Evolutionary conservation across 1,284 basidiomycete species (phyloP), one percentile per base, ranked within the genome.

Genomic region (Trametes versicolor): DNA sequence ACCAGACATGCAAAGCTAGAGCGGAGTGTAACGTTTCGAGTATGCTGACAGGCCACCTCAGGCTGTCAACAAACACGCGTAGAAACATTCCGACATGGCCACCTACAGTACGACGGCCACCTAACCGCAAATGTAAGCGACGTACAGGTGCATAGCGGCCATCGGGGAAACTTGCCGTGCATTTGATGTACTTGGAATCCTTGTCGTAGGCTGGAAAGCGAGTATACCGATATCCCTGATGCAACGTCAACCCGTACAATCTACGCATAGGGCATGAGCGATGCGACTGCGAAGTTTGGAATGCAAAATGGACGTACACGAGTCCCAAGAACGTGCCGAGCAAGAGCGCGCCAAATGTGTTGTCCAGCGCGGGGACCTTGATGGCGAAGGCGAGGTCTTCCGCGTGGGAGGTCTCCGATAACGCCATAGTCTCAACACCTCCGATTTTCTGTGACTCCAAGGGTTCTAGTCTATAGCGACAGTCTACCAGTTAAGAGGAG

Each of bases 331-430:
- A 60, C 12, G 37, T 60, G 19, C 58, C 58, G 13, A 60, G 19
- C 5, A 60, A 39, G 19, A 60, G 27, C 19, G 58, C 58, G 4
- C 58, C 58, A 39, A 53, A 52, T 4, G 49, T 60, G 36, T 60
- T 52, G 36, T 60, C 51, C 4, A 62, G 45, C 19, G 57, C 45
- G 1, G 57, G 57, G 36, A 39, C 1, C 23, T 27, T 63, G 75
- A 0, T 67, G 60, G 67, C 12, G 2, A 53, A 17, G 13, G 12
- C 34, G 23, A 23, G 50, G 17, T 53, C 36, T 13, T 50, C 13
- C 9, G 45, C 19, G 9, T 32, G 27, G 1, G 48, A 6, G 25
- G n/a, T 21, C 4, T 27, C 48, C 4, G 9, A 8, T 1, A 15
- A 10, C 7, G 48, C n/a, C 48, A 50, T 50, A 2, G 15, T 27